Conservation (phyloP, 2,329 filamentous ascomycete genomes). For the Xylariaceae sp. region DNA sequence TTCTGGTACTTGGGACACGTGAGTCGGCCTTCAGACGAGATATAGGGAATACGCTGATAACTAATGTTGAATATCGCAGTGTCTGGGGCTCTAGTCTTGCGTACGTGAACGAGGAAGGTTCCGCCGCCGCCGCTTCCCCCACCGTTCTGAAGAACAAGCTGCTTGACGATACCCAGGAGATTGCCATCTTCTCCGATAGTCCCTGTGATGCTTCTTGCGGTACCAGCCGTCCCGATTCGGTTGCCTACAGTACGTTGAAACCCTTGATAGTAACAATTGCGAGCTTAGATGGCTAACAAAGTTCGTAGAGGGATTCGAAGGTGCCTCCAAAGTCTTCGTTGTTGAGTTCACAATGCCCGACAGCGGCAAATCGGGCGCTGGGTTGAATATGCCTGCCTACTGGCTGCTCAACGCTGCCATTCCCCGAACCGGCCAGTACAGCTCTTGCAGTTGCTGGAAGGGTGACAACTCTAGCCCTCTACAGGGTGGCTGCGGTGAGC, state of each 20-base stretch:
- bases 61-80: slow-evolving; percentile 37
- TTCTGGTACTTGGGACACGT: slow-evolving; percentile 52
- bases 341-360: slow-evolving; percentile 76
- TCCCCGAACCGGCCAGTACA: slow-evolving; percentile 73
- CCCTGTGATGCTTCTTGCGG: slow-evolving; percentile 52
- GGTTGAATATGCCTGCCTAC: slow-evolving; percentile 73
- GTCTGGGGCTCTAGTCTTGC: slow-evolving; percentile 54
- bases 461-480: slow-evolving; percentile 43
- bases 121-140: slow-evolving; percentile 47
- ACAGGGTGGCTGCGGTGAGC: slow-evolving; percentile 70
- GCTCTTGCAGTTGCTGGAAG: slow-evolving; percentile 75
- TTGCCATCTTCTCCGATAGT: slow-evolving; percentile 53
- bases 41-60: background rate
- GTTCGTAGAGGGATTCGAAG: slow-evolving; percentile 70
- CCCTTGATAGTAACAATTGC: background rate
- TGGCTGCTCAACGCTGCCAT: slow-evolving; percentile 80
- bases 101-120: slow-evolving; percentile 53
- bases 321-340: slow-evolving; percentile 74
- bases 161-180: slow-evolving; percentile 54
- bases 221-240: slow-evolving; percentile 49
- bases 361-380: slow-evolving; percentile 58
- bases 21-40: slow-evolving; percentile 33
- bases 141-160: slow-evolving; percentile 48
- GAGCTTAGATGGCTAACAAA: slow-evolving; percentile 7
- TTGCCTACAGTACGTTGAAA: slow-evolving; percentile 52